Evolutionary conservation across 345 rosid genomes (phyloP), one percentile per base, ranked within the genome.

Genomic region (Litchi chinensis): DNA sequence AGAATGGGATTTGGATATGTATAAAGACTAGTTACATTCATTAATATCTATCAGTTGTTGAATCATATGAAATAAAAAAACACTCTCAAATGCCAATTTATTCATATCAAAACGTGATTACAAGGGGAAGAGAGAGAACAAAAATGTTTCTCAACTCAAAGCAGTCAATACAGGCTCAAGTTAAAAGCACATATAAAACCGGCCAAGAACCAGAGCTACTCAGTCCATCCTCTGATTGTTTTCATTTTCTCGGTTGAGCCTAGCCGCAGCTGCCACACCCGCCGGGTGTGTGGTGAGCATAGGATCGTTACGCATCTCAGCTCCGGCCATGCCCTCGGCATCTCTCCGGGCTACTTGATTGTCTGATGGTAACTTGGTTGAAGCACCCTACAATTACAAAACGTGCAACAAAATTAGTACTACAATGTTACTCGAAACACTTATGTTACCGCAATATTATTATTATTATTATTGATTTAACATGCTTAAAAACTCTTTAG

Each of bases 271-370:
- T 0, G 97, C 87, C n/a, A 92, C 92, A 0, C 98, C 98, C 0
- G 93, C 87, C 0, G 94, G 97, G 74, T 87, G 89, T 2, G 93
- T 91, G 15, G 91, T 87, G 65, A 94, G 88, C 62, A 83, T 57
- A 0, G 98, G 97, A 73, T 91, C 90, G 32, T 92, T 95, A 76
- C 98, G 85, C 98, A 93, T 90, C 84, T 93, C 98, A 0, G 97
- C 94, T 1, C 86, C 90, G 2, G 90, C 81, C 72, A 95, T 93
- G 21, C 98, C 97, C 76, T 93, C 98, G 0, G 98, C 97, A 28
- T 93, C 98, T 78, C 84, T 87, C 21, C 91, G 68, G 0, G 97
- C 86, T 8, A 87, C 98, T 71, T 88, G 75, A 84, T 86, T 91
- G 68, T 93, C 98, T 0, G 91, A 82, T 1, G 91, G 88, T 79